Base-by-base conservation (phyloP, 2,329 filamentous ascomycete genomes). In the Rhynchosporium agropyri region DNA sequence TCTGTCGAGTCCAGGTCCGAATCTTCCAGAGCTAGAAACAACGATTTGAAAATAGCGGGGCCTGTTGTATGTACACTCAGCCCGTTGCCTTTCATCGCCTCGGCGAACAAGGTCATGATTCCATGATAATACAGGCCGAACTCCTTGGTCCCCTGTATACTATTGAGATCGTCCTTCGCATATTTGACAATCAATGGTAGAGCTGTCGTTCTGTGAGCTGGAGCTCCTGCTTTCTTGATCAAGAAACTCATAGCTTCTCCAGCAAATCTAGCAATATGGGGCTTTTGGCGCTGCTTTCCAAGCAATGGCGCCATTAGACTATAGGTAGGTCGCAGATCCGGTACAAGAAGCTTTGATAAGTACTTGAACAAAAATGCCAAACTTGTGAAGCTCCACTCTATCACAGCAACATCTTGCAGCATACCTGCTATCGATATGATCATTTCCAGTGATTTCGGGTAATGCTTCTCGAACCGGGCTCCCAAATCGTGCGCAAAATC, bases 281-380 rank as follows among this genome's bases (percentile, higher is more conserved):
- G 85, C 68, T 94, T 95, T 68, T 94, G 91, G 62, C 86, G 86
- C 62, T 88, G 82, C 75, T 90, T 93, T 67, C 94, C 95, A 36
- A 99, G 84, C 58, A 98, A 83, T 3, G 92, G 89, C 0, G 90
- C 84, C 79, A 99, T 86, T 58, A 95, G 85, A 72, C 91, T 85
- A 74, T 92, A 93, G 1, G 96, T 88, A 53, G 94, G 92, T 65
- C 90, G 83, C 66, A 99, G 78, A 73, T 99, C 91, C 3, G 92
- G 89, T 0, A 95, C 90, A 28, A 99, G 78, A 0, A 98, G 83
- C 67, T 91, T 88, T 2, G 92, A 96, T 4, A 99, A 84, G 73
- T 98, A 98, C 75, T 99, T 99, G 84, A 99, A 97, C 46, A 98
- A 81, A 81, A 96, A 99, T 51, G 95, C 92, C 61, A 99, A 81